Percentiles rank a stretch among this genome's conserved stretches.
Conservation (phyloP, 2,329 filamentous ascomycete species). For the Emmonsia crescens region DNA sequence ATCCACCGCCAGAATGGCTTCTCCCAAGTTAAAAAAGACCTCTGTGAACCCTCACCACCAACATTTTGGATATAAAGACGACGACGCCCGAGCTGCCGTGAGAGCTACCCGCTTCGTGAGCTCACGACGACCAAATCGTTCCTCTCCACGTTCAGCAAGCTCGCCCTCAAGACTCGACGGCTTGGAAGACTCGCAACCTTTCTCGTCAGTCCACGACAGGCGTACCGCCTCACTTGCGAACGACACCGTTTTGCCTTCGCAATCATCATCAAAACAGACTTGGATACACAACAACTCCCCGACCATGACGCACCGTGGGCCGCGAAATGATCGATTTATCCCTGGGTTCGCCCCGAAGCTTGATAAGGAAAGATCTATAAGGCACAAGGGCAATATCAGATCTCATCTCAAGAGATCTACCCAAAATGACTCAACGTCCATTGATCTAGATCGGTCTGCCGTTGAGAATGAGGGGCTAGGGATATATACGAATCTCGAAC, state of each 20-base stretch:
- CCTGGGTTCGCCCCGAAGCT: conserved; percentile 1
- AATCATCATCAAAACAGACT: not conserved
- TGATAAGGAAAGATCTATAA: conserved; percentile 6
- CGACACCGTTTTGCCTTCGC: not conserved
- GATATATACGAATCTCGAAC: conserved; percentile 34
- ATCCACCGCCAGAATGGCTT: not conserved
- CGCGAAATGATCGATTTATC: not conserved
- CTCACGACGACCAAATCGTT: not conserved
- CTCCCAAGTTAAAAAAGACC: not conserved
- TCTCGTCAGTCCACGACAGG: not conserved
- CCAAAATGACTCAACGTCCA: conserved; percentile 36
- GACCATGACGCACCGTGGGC: not conserved
- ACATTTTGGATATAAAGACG: not conserved
- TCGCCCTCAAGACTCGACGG: not conserved
- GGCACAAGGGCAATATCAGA: conserved; percentile 39
- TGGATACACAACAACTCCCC: conserved; percentile 4
- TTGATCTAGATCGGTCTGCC: conserved; percentile 46
- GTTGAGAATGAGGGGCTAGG: conserved; percentile 48
- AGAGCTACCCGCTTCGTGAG: not conserved
- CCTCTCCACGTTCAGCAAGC: not conserved
- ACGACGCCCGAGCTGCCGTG: not conserved
- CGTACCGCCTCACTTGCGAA: not conserved
- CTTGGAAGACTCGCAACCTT: not conserved
- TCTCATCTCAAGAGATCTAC: conserved; percentile 46
- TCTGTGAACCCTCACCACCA: not conserved